Percentiles rank a stretch among this genome's conserved stretches.
These are phyloP conservation scores for Ogataea haglerorum DNA, from an alignment of 805 yeast genomes.

Conservation along the genomic window DNA sequence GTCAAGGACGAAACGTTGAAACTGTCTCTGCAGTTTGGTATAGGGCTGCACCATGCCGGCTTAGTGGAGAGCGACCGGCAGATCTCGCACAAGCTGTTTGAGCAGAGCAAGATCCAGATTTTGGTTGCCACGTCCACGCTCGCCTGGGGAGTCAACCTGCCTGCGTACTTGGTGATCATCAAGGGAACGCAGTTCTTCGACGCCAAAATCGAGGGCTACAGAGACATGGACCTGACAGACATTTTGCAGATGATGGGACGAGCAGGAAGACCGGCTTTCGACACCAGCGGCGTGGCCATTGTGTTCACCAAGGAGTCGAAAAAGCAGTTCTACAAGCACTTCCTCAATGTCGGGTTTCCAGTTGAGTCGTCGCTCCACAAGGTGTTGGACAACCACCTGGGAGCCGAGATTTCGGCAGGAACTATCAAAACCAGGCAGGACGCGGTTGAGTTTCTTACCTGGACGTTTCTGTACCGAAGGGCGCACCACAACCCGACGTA, in stretches of 20 bases:
- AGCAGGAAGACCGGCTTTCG: slow-evolving; percentile 81
- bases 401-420: slow-evolving; percentile 75
- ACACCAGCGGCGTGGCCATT: slow-evolving; percentile 73
- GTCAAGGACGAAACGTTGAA: slow-evolving; percentile 83
- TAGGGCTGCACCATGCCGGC: slow-evolving; percentile 82
- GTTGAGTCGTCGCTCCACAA: slow-evolving; percentile 78
- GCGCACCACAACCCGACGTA: slow-evolving; percentile 76
- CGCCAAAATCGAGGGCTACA: slow-evolving; percentile 62
- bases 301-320: slow-evolving; percentile 74
- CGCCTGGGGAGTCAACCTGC: slow-evolving; percentile 85
- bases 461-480: slow-evolving; percentile 73
- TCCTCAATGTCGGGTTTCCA: slow-evolving; percentile 75
- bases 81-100: slow-evolving; percentile 67
- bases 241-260: slow-evolving; percentile 83
- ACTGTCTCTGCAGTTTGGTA: slow-evolving; percentile 72
- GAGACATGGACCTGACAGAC: slow-evolving; percentile 81
- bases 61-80: slow-evolving; percentile 69
- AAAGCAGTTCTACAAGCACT: slow-evolving; percentile 73
- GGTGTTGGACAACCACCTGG: slow-evolving; percentile 73
- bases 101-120: slow-evolving; percentile 64
- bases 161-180: slow-evolving; percentile 74
- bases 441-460: slow-evolving; percentile 70
- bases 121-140: slow-evolving; percentile 77
- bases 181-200: slow-evolving; percentile 72
- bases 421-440: slow-evolving; percentile 61